Evolutionary conservation across 2,329 filamentous ascomycete genomes (phyloP).

Genomic region (Cladorrhinum sp.): DNA sequence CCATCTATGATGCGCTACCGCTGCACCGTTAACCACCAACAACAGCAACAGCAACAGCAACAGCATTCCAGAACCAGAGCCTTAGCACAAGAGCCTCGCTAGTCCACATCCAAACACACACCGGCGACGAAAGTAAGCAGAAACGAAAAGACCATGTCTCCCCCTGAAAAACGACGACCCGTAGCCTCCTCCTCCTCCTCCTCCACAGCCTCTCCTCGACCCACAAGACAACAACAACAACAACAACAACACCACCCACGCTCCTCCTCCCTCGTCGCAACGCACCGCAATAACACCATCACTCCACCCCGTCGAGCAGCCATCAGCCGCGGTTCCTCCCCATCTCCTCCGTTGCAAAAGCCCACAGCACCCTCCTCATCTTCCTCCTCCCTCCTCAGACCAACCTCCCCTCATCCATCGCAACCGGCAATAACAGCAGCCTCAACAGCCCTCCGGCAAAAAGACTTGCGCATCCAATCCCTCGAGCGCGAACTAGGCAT

Average conservation of each 20-base stretch:
- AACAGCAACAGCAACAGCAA: conserved; percentile 5
- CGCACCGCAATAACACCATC: conserved; percentile 32
- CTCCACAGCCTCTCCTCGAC: conserved; percentile 15
- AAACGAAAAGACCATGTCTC: neutral
- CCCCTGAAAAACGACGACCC: neutral
- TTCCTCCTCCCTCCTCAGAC: conserved; percentile 29
- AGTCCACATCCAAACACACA: neutral
- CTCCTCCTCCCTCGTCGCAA: conserved; percentile 19
- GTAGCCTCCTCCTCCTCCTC: conserved; percentile 1
- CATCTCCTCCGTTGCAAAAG: conserved; percentile 26
- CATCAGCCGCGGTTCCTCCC: conserved; percentile 35
- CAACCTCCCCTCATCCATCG: conserved; percentile 31
- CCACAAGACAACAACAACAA: neutral
- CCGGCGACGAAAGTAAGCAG: too few species aligned
- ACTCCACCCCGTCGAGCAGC: conserved; percentile 42
- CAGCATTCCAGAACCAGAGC: neutral
- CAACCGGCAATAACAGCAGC: conserved; percentile 22
- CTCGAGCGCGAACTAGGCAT: conserved; percentile 51
- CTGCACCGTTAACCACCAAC: neutral
- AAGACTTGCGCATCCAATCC: conserved; percentile 50
- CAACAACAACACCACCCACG: conserved; percentile 6
- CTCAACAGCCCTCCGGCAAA: conserved; percentile 39
- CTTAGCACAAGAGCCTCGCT: neutral
- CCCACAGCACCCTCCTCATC: conserved; percentile 34
- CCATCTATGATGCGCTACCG: neutral